Evolutionary conservation across 2,329 filamentous ascomycete genomes (phyloP), one percentile per base, ranked within the genome.

Genomic region (Curvularia sp.): DNA sequence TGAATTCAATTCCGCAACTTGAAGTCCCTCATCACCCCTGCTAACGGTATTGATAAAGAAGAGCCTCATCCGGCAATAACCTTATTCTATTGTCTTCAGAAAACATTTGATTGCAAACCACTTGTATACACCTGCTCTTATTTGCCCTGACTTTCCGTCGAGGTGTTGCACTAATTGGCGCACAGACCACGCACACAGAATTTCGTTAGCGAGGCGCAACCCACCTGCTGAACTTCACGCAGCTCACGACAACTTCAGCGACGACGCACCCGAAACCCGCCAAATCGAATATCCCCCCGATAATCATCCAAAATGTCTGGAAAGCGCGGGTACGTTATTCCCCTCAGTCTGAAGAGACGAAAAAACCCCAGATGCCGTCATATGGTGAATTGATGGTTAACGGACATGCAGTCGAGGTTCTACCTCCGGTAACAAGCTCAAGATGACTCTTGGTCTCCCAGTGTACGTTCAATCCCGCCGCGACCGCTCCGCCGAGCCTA

Each of bases 381-480:
- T 32, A 25, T 13, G 27, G 42, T 34, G 47, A 34, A 45, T 53
- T 36, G 19, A 12, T 52, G 28, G 68, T 72, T 78, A 68, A 77
- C 64, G n/a, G 53, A 39, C 25, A 47, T 34, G 72, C 71, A 86
- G 85, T 81, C 84, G 86, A 78, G 85, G 92, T 88, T 91, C 90
- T 91, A 90, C 92, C 87, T 91, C 93, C 80, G 95, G 95, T 89
- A 96, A 96, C 91, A 99, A 99, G 91, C 91, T 98, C 79, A 98
- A 97, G 91, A 99, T 99, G 95, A 97, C 95, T 83, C 92, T 99
- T 84, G 95, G 92, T 97, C 93, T 99, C 79, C 95, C 95, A 84
- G 93, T 97, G 93, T 97, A 96, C 83, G 93, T 91, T 61, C 50
- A 55, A 57, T 55, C 59, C 61, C 62, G 61, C 59, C 60, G 55